Percentiles rank a stretch among this genome's conserved stretches.
These are phyloP conservation scores for Sicyos baderoa DNA, from an alignment of 306 rosid genomes.

Conservation along the genomic window DNA sequence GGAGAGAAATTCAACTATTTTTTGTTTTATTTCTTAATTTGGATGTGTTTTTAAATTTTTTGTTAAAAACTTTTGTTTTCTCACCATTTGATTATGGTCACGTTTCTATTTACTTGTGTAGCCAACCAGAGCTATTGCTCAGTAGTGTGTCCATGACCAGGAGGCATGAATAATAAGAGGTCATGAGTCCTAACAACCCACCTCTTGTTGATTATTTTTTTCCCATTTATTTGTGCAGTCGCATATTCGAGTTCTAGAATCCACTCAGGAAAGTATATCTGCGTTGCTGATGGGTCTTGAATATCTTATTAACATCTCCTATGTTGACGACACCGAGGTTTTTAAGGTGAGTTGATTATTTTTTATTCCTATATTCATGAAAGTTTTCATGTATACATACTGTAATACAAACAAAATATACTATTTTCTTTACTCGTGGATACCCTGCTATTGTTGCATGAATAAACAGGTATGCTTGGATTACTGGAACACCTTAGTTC, in stretches of 20 bases:
- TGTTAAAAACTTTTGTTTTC: background rate
- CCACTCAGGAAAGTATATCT: conserved; percentile 63
- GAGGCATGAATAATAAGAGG: too few species aligned
- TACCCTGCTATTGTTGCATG: conserved; percentile 11
- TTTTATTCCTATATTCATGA: too few species aligned
- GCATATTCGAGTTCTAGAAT: conserved; percentile 74
- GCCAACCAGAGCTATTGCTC: conserved; percentile 3
- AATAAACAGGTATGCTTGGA: conserved; percentile 80
- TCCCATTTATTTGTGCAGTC: conserved; percentile 32
- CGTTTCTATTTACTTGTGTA: conserved; percentile 24
- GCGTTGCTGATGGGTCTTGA: conserved; percentile 81
- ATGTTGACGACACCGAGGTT: conserved; percentile 92
- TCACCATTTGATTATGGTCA: background rate
- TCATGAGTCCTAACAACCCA: too few species aligned
- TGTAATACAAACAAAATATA: background rate
- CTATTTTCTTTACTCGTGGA: background rate
- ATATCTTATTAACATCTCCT: conserved; percentile 87
- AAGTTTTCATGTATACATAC: background rate
- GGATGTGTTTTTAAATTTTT: background rate
- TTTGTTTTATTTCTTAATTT: background rate
- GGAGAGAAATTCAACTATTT: background rate
- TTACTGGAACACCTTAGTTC: conserved; percentile 88
- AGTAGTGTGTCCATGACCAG: too few species aligned
- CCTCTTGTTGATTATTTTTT: background rate
- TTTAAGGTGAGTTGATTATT: conserved; percentile 53